Percentiles rank a stretch among this genome's conserved stretches.
phyloP scores from a whole-genome alignment of 306 rosid genomes.

The Trifolium fragiferum region DNA sequence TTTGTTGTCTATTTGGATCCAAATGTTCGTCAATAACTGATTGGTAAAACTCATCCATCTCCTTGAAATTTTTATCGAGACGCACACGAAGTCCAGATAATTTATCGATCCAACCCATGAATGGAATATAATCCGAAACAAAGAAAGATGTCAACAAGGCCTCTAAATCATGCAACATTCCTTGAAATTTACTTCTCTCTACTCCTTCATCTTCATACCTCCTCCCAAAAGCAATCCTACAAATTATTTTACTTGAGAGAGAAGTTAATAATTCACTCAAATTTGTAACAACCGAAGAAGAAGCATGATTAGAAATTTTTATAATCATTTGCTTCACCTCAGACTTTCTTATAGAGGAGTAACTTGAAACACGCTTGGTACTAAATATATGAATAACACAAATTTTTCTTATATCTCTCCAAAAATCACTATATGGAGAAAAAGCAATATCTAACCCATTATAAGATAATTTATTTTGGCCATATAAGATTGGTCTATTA shows the following conservation, averaged over 20 bases:
- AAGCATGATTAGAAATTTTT: conserved; percentile 26
- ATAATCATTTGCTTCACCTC: conserved; percentile 32
- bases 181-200: background rate
- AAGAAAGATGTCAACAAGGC: background rate
- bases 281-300: conserved; percentile 25
- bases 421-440: conserved; percentile 43
- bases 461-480: conserved; percentile 42
- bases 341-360: conserved; percentile 29
- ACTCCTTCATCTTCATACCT: background rate
- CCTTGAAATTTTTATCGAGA: conserved; percentile 32
- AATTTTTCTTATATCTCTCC: conserved; percentile 39
- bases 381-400: conserved; percentile 49
- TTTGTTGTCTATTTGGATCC: background rate
- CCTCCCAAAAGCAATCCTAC: conserved; percentile 4
- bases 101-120: conserved; percentile 46
- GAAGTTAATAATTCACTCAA: conserved; percentile 33
- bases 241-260: conserved; percentile 38
- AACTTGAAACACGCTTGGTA: conserved; percentile 19
- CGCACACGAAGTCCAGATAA: conserved; percentile 28
- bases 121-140: background rate
- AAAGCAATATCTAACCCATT: conserved; percentile 43
- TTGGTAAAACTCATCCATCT: conserved; percentile 27
- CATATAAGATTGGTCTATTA: conserved; percentile 38
- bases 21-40: conserved; percentile 31
- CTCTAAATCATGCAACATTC: background rate